Evolutionary conservation across 2,329 filamentous ascomycete genomes (phyloP).

Genomic region (Aspergillus pseudoglaucus): DNA sequence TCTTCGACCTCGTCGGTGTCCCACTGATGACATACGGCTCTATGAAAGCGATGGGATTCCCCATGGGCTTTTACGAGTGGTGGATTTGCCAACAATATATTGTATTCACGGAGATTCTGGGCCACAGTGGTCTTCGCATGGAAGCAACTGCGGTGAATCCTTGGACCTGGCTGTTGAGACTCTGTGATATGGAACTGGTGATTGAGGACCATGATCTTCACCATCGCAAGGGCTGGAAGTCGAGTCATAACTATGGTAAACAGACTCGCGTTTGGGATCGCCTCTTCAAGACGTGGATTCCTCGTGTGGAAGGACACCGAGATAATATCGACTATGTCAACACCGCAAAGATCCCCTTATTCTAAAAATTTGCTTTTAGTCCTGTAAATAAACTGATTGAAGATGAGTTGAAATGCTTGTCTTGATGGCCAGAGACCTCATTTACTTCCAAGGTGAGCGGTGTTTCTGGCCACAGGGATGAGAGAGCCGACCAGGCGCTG

Average conservation of each 20-base stretch:
- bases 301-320: conserved; percentile 8
- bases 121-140: conserved; percentile 16
- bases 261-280: conserved; percentile 13
- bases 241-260: conserved; percentile 26
- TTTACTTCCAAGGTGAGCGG: too few relatives aligned
- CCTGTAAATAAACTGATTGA: too few relatives aligned
- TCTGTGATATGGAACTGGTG: conserved; percentile 27
- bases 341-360: conserved; percentile 3
- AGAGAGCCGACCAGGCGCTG: too few relatives aligned
- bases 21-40: conserved; percentile 31
- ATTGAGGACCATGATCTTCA: conserved; percentile 37
- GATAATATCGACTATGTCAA: conserved; percentile 15
- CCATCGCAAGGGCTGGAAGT: conserved; percentile 28
- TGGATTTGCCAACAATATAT: conserved; percentile 32
- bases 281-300: conserved; percentile 8
- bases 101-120: conserved; percentile 1
- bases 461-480: too few relatives aligned
- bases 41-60: conserved; percentile 27
- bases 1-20: conserved; percentile 34
- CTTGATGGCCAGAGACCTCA: too few relatives aligned
- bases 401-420: too few relatives aligned
- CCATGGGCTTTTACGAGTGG: conserved; percentile 41
- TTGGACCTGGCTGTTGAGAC: conserved; percentile 24
- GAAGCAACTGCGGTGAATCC: conserved; percentile 26
- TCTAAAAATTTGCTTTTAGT: not conserved